Percentiles rank a stretch among this genome's conserved stretches.
Evolutionary conservation across 495 filamentous ascomycete species (phyloP).

Genomic region (Xylaria telfairii): DNA sequence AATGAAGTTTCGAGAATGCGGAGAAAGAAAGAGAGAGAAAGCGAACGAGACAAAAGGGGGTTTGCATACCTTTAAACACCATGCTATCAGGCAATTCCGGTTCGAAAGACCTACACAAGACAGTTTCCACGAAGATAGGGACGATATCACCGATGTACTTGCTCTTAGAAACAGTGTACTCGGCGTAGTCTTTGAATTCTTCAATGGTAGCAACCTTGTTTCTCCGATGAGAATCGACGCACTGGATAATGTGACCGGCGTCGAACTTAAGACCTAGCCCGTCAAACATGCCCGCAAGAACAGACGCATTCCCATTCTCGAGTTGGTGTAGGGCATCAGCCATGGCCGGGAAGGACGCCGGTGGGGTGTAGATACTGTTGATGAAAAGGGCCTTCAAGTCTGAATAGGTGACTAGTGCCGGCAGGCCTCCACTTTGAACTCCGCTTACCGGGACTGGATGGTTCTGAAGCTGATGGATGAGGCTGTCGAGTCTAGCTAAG

Average conservation of each 20-base stretch:
- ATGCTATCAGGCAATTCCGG: conserved; percentile 32
- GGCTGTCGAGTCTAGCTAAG: conserved; percentile 40
- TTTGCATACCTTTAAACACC: conserved; percentile 23
- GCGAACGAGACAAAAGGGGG: not conserved
- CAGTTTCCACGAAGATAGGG: conserved; percentile 24
- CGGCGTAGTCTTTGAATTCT: conserved; percentile 24
- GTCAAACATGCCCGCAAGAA: conserved; percentile 28
- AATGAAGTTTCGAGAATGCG: not conserved
- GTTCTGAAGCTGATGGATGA: conserved; percentile 45
- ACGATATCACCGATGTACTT: conserved; percentile 30
- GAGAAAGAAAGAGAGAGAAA: not conserved
- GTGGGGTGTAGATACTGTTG: conserved; percentile 25
- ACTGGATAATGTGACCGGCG: conserved; percentile 25
- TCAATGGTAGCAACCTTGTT: conserved; percentile 30
- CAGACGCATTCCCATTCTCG: conserved; percentile 31
- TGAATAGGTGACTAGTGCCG: conserved; percentile 56
- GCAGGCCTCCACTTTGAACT: conserved; percentile 38
- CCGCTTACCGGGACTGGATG: conserved; percentile 45
- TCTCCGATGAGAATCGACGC: conserved; percentile 30
- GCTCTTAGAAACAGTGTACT: conserved; percentile 27
- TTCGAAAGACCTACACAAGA: conserved; percentile 25
- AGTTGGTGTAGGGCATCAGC: conserved; percentile 29
- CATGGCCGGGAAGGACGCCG: conserved; percentile 27
- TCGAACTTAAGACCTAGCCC: conserved; percentile 3
- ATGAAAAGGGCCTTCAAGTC: conserved; percentile 39